Base-by-base conservation (phyloP, 345 rosid species). In the Syzygium grande region DNA sequence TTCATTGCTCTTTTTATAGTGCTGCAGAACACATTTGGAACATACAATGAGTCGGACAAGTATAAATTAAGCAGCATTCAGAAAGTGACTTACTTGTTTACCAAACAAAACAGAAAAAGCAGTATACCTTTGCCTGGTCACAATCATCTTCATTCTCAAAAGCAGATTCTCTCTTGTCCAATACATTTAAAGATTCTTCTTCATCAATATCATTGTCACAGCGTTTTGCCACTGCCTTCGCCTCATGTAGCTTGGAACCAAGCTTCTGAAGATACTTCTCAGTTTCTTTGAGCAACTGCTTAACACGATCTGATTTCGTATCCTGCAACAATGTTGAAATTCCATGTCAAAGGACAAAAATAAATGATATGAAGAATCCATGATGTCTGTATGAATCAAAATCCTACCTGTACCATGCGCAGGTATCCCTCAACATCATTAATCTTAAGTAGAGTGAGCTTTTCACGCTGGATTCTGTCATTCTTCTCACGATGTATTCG, bases 361-460 rank as follows among this genome's bases (percentile, higher is more conserved):
- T 85, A 89, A 84, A 51, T 73, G 86, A 78, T 86, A 84, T 54
- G 27, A 52, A 79, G 49, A 53, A 53, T 51, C 49, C 41, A 51
- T 84, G n/a, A 56, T 30, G 84, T 86, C 61, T 63, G 89, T 88
- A 34, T 73, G 86, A 46, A 90, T 85, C 52, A 87, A 88, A 73
- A 55, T 51, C 95, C 86, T 89, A 95, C 99, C 98, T 97, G 95
- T 90, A 97, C 98, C 98, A 97, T 97, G 87, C 99, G 95, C 88
- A 97, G 92, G 93, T 97, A 97, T 86, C 99, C 99, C 94, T 97
- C 99, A 79, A 97, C 98, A 88, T 97, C 99, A 93, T 96, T 97
- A 86, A 97, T 97, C 93, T 97, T 97, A 86, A 97, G 92, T 86
- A 97, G 89, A 92, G 96, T 97, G 88, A 97, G 96, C 93, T 97